phyloP scores from a whole-genome alignment of 2,329 filamentous ascomycete genomes.

The Hypoxylon rubiginosum region DNA sequence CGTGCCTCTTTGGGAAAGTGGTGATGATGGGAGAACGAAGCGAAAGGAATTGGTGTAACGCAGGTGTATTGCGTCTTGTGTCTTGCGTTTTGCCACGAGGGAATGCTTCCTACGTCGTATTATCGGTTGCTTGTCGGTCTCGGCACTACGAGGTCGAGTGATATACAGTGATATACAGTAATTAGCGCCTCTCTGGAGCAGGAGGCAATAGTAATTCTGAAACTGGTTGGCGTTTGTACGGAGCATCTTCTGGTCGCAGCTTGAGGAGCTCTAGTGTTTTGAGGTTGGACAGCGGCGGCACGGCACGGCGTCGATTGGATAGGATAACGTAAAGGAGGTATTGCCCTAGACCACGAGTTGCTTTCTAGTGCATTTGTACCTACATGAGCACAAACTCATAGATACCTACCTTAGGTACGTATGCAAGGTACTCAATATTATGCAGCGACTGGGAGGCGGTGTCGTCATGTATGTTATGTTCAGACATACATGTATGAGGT shows the following conservation, averaged over 20 bases:
- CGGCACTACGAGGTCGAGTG: not conserved
- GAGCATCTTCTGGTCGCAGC: slow-evolving; percentile 25
- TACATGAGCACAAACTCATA: not conserved
- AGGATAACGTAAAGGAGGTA: slow-evolving; percentile 2
- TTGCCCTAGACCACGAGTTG: not conserved
- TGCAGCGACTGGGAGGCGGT: slow-evolving; percentile 1
- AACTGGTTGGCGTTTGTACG: slow-evolving; percentile 24
- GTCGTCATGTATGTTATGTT: not conserved
- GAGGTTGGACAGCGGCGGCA: slow-evolving; percentile 32
- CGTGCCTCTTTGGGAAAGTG: not conserved
- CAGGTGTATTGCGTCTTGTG: not conserved
- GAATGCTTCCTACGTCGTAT: slow-evolving; percentile 1
- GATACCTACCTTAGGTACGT: no score
- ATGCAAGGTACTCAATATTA: not conserved
- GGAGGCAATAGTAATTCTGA: slow-evolving; percentile 32
- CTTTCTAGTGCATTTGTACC: not conserved
- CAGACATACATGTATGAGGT: not conserved
- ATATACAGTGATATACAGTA: slow-evolving; percentile 3
- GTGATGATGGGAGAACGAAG: not conserved
- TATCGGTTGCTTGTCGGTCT: not conserved
- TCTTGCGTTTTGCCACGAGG: slow-evolving; percentile 15
- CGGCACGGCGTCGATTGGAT: slow-evolving; percentile 22
- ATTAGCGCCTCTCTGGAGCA: slow-evolving; percentile 11
- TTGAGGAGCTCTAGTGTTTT: slow-evolving; percentile 27
- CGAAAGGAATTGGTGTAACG: slow-evolving; percentile 2